A percentile compares a stretch with the other conserved stretches of the same genome.
Conservation (phyloP, 768 basidiomycete species). For the Amyloporia xantha region DNA sequence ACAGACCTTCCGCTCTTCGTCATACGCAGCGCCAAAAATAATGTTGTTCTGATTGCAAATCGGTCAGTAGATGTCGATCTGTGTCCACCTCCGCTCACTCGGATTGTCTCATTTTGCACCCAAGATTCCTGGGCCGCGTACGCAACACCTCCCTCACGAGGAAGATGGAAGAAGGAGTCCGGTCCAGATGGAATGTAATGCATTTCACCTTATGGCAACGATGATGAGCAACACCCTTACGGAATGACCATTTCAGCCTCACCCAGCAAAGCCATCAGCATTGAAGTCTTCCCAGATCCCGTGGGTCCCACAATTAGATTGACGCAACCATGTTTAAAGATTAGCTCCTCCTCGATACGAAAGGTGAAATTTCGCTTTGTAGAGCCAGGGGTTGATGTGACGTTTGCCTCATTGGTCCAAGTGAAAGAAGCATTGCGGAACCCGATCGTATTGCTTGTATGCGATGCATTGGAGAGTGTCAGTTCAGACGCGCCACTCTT, state of each 20-base stretch:
- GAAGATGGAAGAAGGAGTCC: constrained; percentile 35
- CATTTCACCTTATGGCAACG: constrained; percentile 32
- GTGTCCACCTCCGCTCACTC: constrained; percentile 23
- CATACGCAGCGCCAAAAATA: constrained; percentile 40
- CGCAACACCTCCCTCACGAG: constrained; percentile 37
- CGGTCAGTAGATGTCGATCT: constrained; percentile 50
- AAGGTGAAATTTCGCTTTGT: constrained; percentile 41
- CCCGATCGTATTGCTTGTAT: constrained; percentile 5
- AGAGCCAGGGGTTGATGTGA: constrained; percentile 24
- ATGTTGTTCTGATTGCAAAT: constrained; percentile 36
- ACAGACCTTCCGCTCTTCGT: constrained; percentile 35
- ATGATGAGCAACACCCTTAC: not conserved
- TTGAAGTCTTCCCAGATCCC: constrained; percentile 53
- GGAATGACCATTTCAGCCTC: not conserved
- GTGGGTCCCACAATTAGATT: constrained; percentile 59
- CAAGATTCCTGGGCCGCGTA: constrained; percentile 45
- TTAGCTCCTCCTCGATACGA: constrained; percentile 42
- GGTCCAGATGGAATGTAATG: constrained; percentile 37
- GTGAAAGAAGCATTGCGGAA: constrained; percentile 15
- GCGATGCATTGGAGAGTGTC: not conserved
- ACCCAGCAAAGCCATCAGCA: constrained; percentile 56
- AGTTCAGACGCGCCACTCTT: constrained; percentile 2
- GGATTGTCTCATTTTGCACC: constrained; percentile 41
- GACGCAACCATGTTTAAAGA: constrained; percentile 46
- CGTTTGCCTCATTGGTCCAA: constrained; percentile 15